Conservation (phyloP, 2,329 filamentous ascomycete species). For the Aspergillus niger region DNA sequence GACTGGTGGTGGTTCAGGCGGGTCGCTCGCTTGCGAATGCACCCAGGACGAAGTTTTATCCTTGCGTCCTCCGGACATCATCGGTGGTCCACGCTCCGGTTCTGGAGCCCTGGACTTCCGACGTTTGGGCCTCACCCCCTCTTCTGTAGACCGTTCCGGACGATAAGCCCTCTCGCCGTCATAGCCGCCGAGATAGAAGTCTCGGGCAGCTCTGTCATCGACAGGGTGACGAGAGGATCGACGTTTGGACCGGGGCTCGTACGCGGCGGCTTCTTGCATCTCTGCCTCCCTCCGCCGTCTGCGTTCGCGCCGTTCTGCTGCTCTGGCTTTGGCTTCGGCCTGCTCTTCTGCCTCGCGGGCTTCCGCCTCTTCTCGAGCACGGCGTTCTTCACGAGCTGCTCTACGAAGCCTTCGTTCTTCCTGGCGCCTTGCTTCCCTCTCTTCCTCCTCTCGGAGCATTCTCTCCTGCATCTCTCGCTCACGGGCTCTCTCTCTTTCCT, state of each 20-base stretch:
- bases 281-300: conserved; percentile 40
- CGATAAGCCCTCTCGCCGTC: conserved; percentile 30
- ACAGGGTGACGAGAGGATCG: conserved; percentile 32
- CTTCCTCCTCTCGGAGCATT: conserved; percentile 40
- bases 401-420: conserved; percentile 37
- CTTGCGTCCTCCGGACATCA: conserved; percentile 41
- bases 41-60: conserved; percentile 56
- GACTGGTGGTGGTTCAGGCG: conserved; percentile 50
- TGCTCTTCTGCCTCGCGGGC: conserved; percentile 59
- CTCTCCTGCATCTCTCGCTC: conserved; percentile 40
- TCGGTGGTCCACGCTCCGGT: conserved; percentile 26
- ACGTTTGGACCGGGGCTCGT: conserved; percentile 33
- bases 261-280: conserved; percentile 27
- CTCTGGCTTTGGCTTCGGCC: conserved; percentile 37
- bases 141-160: conserved; percentile 37
- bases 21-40: conserved; percentile 50
- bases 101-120: conserved; percentile 39
- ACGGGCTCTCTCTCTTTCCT: conserved; percentile 53
- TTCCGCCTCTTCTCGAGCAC: conserved; percentile 52
- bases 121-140: conserved; percentile 34
- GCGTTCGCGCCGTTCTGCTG: conserved; percentile 44
- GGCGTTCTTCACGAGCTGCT: conserved; percentile 38
- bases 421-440: conserved; percentile 36
- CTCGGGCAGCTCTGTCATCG: conserved; percentile 30
- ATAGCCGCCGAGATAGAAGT: conserved; percentile 31